Evolutionary conservation across 2,329 filamentous ascomycete species (phyloP), one percentile per base, ranked within the genome.

Genomic region (Zymoseptoria ardabiliae): DNA sequence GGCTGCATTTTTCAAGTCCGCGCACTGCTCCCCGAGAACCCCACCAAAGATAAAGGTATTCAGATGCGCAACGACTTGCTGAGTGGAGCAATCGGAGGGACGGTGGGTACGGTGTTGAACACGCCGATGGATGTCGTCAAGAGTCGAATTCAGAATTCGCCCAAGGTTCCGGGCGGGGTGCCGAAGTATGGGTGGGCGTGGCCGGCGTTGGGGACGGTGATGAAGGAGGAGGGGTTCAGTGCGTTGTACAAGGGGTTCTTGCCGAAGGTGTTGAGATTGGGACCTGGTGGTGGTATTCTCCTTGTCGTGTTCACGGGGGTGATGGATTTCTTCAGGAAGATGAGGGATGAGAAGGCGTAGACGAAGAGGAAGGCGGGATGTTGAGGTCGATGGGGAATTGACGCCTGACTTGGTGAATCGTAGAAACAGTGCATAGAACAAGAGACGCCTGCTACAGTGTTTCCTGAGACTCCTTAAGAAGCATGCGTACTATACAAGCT

Each of bases 121-220:
- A 97, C 93, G 2, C 91, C 92, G 59, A 87, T 96, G 85, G 92
- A 97, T 71, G 93, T 97, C 20, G 92, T 97, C 78, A 99, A 99
- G 84, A 95, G 90, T 66, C 88, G 94, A 64, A 99, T 99, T 68
- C 94, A 99, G 78, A 99, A 99, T 79, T 91, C 85, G 58, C 82
- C 89, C 66, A 93, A 89, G 81, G 79, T 96, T 48, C 75, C 88
- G n/a, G 94, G 94, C 4, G 81, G 84, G 57, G 78, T 85, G 21
- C 90, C 90, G 72, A 99, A 99, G 83, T 99, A 99, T 81, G 97
- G 97, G 84, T 99, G 94, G 94, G 94, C 94, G 30, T 96, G 87
- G 84, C 90, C 91, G 53, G 86, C 91, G 21, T 81, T 97, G 55
- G 87, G 83, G 58, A 94, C 90, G 7, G 90, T 99, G 61, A 86